Conservation (phyloP, 2,329 filamentous ascomycete species). For the Alternaria incomplexa region DNA sequence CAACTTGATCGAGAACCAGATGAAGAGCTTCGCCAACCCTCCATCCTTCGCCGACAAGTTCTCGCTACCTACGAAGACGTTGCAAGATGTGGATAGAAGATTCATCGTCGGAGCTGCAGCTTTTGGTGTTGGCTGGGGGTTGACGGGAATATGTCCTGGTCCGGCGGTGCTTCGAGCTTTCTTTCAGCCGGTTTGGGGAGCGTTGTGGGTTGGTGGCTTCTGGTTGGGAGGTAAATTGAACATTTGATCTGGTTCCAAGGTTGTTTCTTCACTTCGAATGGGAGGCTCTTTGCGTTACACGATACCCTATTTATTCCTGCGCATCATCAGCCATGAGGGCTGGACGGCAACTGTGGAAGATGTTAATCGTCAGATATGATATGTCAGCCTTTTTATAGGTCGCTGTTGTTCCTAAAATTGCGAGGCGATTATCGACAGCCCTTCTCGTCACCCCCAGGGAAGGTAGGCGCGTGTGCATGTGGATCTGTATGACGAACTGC, state of each 20-base stretch:
- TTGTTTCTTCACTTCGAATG: background rate
- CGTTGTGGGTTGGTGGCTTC: constrained; percentile 56
- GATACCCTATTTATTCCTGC: background rate
- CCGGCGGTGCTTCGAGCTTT: constrained; percentile 56
- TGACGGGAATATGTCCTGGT: constrained; percentile 60
- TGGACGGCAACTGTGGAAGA: background rate
- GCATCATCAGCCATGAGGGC: background rate
- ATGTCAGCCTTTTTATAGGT: background rate
- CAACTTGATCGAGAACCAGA: constrained; percentile 45
- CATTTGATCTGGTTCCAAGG: background rate
- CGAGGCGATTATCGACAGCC: fast-evolving
- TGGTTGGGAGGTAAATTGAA: constrained; percentile 45
- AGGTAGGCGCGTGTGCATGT: background rate
- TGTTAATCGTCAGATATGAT: background rate
- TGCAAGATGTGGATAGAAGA: constrained; percentile 56
- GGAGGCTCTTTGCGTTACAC: background rate
- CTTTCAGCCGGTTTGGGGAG: constrained; percentile 57
- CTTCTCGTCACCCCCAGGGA: background rate
- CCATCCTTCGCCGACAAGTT: constrained; percentile 53
- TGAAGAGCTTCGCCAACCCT: constrained; percentile 33
- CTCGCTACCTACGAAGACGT: constrained; percentile 52
- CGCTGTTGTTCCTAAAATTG: background rate
- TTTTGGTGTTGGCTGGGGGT: constrained; percentile 61
- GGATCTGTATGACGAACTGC: background rate
- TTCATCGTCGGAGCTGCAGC: constrained; percentile 56